Percentiles rank a stretch among this genome's conserved stretches.
Evolutionary conservation across 164 flowering plant species (phyloP).

Genomic region (Piper betle): DNA sequence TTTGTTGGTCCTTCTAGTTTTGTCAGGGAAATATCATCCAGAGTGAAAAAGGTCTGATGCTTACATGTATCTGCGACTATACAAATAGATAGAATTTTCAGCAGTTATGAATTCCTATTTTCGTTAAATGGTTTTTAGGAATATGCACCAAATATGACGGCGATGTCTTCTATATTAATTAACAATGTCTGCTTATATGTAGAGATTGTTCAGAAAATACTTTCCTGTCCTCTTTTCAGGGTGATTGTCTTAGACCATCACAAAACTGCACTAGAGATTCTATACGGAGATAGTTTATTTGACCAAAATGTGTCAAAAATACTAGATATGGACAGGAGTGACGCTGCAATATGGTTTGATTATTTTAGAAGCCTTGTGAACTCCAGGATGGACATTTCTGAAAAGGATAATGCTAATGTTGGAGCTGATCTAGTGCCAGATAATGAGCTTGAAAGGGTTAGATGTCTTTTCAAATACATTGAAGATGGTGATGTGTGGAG

Average conservation of each 20-base stretch:
- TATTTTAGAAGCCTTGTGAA: conserved; percentile 33
- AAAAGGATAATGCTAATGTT: neutral
- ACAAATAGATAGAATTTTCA: too few relatives aligned
- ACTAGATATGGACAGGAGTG: conserved; percentile 71
- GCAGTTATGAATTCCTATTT: neutral
- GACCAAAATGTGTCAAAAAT: conserved; percentile 10
- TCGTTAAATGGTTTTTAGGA: neutral
- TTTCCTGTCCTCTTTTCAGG: conserved; percentile 3
- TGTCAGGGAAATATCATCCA: too few relatives aligned
- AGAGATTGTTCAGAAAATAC: too few relatives aligned
- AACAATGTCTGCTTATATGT: too few relatives aligned
- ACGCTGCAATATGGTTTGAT: conserved; percentile 81
- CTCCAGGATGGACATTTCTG: neutral
- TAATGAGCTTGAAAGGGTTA: conserved; percentile 24
- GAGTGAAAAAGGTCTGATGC: too few relatives aligned
- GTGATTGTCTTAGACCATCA: too few relatives aligned
- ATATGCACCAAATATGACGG: too few relatives aligned
- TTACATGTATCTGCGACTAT: too few relatives aligned
- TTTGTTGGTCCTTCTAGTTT: too few relatives aligned
- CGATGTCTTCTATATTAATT: too few relatives aligned
- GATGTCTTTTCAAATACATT: conserved; percentile 45
- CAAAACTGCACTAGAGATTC: conserved; percentile 60
- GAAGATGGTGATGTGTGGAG: conserved; percentile 89
- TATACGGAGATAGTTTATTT: conserved; percentile 12
- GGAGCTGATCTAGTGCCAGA: conserved; percentile 9